A percentile compares a stretch with the other conserved stretches of the same genome.
phyloP scores from a whole-genome alignment of 352 stramenopile genomes.

The Pythium sukuiense region DNA sequence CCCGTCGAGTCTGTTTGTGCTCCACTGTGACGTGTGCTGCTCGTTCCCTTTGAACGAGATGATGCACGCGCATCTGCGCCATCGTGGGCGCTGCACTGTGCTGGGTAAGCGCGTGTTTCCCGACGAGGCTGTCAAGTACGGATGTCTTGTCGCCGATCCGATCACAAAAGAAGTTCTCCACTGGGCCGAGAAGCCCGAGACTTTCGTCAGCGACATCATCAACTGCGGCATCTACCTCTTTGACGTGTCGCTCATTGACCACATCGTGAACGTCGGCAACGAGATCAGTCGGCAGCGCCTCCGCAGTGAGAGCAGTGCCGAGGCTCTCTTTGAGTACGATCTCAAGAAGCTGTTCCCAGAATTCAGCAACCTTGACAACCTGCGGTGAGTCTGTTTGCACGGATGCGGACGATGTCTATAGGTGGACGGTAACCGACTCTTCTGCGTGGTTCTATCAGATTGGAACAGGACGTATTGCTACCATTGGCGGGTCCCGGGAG shows the following conservation, averaged over 20 bases:
- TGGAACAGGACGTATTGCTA: conserved; percentile 87
- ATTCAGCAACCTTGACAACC: conserved; percentile 84
- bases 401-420: too few species aligned
- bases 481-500: conserved; percentile 71
- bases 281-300: conserved; percentile 78
- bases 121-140: conserved; percentile 88
- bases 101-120: conserved; percentile 88
- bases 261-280: conserved; percentile 77
- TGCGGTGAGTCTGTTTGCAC: conserved; percentile 41
- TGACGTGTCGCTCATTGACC: conserved; percentile 77
- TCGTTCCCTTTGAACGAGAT: conserved; percentile 88
- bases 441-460: conserved; percentile 27
- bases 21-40: conserved; percentile 89
- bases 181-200: conserved; percentile 89
- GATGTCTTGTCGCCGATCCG: conserved; percentile 79
- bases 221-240: conserved; percentile 91
- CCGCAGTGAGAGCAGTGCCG: conserved; percentile 67
- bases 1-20: conserved; percentile 72
- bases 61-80: conserved; percentile 85
- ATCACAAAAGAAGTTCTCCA: conserved; percentile 83
- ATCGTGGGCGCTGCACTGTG: conserved; percentile 71
- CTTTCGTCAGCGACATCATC: conserved; percentile 90
- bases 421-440: conserved; percentile 13
- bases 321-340: conserved; percentile 73
- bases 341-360: conserved; percentile 88